Base-by-base conservation (phyloP, 768 basidiomycete genomes). In the Suillus luteus region DNA sequence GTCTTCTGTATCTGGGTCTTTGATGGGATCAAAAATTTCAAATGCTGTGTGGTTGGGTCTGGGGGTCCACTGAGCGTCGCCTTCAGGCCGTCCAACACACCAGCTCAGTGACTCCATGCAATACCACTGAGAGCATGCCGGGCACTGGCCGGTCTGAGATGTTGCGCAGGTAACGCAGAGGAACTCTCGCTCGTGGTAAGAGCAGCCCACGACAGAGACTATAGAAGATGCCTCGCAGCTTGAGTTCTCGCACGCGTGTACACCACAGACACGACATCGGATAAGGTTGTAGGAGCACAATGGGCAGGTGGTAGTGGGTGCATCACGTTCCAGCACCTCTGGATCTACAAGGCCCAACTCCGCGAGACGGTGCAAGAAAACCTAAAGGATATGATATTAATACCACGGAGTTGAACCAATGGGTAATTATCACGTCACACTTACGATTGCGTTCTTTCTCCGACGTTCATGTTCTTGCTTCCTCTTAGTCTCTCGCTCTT, bases 81-180 rank as follows among this genome's bases (percentile, higher is more conserved):
- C 38, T 58, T 58, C 24, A 27, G 57, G 57, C 24, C 38, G 57
- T 58, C 57, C 57, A 27, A 58, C 38, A 58, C 57, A 58, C 57
- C 57, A 38, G 15, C 40, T 58, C 57, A 58, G 27, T 11, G 40
- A 40, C 10, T 38, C 38, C 57, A 58, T 27, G 57, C 57, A 58
- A 58, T 17, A 58, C 57, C 57, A 58, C 24, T 41, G 38, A 58
- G 57, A 58, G 10, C 57, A 58, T 27, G 3, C 41, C 7, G 57
- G 57, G 27, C 57, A 58, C 57, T 31, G 57, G 57, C 57, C 57
- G 17, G 57, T 40, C 12, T 41, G 24, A 41, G 24, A 17, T 40
- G 24, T 27, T 41, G 38, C 57, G 17, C 57, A 58, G 24, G 57
- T 17, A 19, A 58, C 15, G 57, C 57, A 58, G 24, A 58, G 6